Conservation (phyloP, 2,329 filamentous ascomycete genomes). For the Dactylellina haptotyla region DNA sequence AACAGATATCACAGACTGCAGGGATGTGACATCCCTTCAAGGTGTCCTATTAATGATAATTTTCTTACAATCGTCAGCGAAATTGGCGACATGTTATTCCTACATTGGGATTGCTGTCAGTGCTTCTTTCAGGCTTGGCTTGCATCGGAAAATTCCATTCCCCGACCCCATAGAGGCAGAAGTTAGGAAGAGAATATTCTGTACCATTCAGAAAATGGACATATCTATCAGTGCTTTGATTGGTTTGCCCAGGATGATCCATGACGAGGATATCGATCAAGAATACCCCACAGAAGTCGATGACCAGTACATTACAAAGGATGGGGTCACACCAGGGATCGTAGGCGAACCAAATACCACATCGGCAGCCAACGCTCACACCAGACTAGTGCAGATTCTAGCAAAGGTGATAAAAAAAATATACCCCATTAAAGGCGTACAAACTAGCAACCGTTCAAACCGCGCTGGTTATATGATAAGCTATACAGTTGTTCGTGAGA, state of each 20-base stretch:
- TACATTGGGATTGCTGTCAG: constrained; percentile 81
- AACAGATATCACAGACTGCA: constrained; percentile 67
- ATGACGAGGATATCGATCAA: constrained; percentile 74
- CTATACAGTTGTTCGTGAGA: constrained; percentile 71
- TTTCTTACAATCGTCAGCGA: constrained; percentile 81
- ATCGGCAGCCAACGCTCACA: constrained; percentile 74
- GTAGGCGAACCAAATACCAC: constrained; percentile 67
- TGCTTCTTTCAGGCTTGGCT: constrained; percentile 78
- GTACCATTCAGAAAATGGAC: constrained; percentile 75
- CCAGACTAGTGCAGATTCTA: constrained; percentile 72
- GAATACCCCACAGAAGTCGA: constrained; percentile 73
- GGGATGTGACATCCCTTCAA: constrained; percentile 78
- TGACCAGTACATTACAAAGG: constrained; percentile 73
- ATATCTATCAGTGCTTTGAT: constrained; percentile 75
- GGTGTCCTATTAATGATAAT: constrained; percentile 81
- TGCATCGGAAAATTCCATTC: constrained; percentile 77
- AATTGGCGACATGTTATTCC: constrained; percentile 80
- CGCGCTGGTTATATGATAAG: constrained; percentile 70
- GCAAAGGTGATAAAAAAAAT: constrained; percentile 73
- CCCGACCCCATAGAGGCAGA: constrained; percentile 73
- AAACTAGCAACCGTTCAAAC: constrained; percentile 65
- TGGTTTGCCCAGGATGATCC: constrained; percentile 73
- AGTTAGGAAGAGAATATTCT: constrained; percentile 73
- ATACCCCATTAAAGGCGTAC: constrained; percentile 71
- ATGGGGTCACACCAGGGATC: constrained; percentile 68